phyloP scores from a whole-genome alignment of 306 rosid genomes.

The Cucurbita maxima region DNA sequence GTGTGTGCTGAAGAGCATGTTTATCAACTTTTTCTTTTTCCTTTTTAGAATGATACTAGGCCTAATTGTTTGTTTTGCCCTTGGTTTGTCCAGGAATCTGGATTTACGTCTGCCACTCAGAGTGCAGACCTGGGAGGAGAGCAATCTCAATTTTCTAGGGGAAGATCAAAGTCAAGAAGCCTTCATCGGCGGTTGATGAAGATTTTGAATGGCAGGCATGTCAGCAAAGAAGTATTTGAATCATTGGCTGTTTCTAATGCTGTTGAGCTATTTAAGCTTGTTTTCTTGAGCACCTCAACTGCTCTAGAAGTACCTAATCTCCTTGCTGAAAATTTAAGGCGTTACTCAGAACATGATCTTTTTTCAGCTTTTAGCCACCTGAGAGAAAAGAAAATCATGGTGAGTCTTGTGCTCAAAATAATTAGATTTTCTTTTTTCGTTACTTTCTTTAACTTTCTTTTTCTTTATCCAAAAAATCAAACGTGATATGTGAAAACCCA shows the following conservation, averaged over 20 bases:
- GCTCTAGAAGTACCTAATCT: constrained; percentile 50
- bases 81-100: constrained; percentile 45
- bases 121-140: constrained; percentile 22
- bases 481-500: neutral
- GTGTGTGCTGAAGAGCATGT: constrained; percentile 28
- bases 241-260: constrained; percentile 90
- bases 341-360: constrained; percentile 85
- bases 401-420: constrained; percentile 16
- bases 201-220: constrained; percentile 38
- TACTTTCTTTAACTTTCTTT: neutral
- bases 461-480: neutral
- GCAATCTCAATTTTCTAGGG: constrained; percentile 18
- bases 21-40: neutral
- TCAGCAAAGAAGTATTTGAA: constrained; percentile 41
- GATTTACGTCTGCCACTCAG: constrained; percentile 22
- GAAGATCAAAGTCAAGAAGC: constrained; percentile 29
- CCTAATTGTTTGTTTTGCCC: constrained; percentile 3
- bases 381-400: constrained; percentile 70
- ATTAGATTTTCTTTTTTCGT: neutral
- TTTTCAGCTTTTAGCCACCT: constrained; percentile 91
- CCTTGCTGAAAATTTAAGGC: constrained; percentile 65
- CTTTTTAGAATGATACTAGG: neutral
- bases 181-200: constrained; percentile 43
- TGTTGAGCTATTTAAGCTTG: constrained; percentile 92
- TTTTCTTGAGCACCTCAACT: constrained; percentile 66